Percentiles rank a stretch among this genome's conserved stretches.
phyloP scores from a whole-genome alignment of 1,284 basidiomycete genomes.

The Cronartium quercuum region DNA sequence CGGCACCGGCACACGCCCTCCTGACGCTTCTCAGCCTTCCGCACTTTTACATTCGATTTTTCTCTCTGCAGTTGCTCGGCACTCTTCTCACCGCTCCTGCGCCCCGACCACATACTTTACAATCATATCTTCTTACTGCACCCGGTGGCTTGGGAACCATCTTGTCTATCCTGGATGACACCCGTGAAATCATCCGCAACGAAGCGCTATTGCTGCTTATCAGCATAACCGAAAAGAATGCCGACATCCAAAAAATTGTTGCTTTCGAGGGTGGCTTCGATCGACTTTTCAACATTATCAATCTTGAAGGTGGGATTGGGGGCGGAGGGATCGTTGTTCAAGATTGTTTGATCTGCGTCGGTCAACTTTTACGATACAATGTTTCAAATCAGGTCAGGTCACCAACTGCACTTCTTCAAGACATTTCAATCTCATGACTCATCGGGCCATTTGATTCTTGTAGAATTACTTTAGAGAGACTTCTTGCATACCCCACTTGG shows the following conservation, averaged over 20 bases:
- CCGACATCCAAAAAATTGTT: slow-evolving; percentile 93
- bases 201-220: slow-evolving; percentile 72
- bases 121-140: slow-evolving; percentile 79
- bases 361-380: slow-evolving; percentile 81
- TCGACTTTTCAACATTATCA: slow-evolving; percentile 81
- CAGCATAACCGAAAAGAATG: slow-evolving; percentile 71
- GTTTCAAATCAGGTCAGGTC: slow-evolving; percentile 78
- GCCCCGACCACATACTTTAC: slow-evolving; percentile 71
- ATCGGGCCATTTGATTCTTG: background rate
- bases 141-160: slow-evolving; percentile 64
- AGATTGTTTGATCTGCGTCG: slow-evolving; percentile 77
- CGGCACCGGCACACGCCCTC: slow-evolving; percentile 68
- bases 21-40: slow-evolving; percentile 67
- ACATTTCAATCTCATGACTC: slow-evolving; percentile 5
- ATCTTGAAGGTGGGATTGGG: slow-evolving; percentile 81
- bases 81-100: slow-evolving; percentile 58
- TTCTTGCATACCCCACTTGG: slow-evolving; percentile 70
- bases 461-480: slow-evolving; percentile 97
- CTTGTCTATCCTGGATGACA: slow-evolving; percentile 68
- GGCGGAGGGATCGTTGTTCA: slow-evolving; percentile 77
- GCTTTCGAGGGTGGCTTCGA: slow-evolving; percentile 97
- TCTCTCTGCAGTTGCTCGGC: slow-evolving; percentile 74
- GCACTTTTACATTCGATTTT: slow-evolving; percentile 78
- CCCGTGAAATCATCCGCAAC: slow-evolving; percentile 73
- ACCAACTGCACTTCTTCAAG: background rate